Percentiles rank a stretch among this genome's conserved stretches.
Conservation (phyloP, 2,329 filamentous ascomycete species). For the Zalaria sp. region DNA sequence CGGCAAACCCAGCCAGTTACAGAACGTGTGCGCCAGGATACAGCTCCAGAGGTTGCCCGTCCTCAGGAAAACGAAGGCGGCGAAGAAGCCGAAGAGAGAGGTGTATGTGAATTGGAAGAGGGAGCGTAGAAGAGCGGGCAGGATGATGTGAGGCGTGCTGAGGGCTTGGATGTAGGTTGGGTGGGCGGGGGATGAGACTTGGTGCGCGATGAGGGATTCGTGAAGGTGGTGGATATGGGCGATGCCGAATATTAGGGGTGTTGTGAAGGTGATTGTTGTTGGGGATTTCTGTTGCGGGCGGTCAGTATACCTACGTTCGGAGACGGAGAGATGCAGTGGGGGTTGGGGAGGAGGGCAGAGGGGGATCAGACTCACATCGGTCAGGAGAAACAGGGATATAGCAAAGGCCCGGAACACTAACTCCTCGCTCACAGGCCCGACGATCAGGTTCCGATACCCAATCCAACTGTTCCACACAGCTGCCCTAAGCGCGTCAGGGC, state of each 20-base stretch:
- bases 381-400: conserved; percentile 66
- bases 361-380: conserved; percentile 34
- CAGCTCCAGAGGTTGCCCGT: conserved; percentile 69
- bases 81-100: conserved; percentile 84
- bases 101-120: conserved; percentile 82
- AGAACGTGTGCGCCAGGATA: conserved; percentile 70
- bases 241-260: conserved; percentile 80
- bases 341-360: conserved; percentile 11
- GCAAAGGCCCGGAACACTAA: conserved; percentile 82
- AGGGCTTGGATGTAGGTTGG: conserved; percentile 6
- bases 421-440: conserved; percentile 80
- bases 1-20: conserved; percentile 84
- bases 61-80: conserved; percentile 74
- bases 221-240: conserved; percentile 94
- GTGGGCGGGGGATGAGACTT: conserved; percentile 42
- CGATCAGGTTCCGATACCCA: conserved; percentile 74
- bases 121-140: conserved; percentile 46
- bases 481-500: conserved; percentile 36
- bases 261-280: conserved; percentile 55
- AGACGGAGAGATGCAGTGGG: too few relatives aligned
- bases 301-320: too few relatives aligned
- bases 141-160: conserved; percentile 21
- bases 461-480: conserved; percentile 59
- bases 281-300: conserved; percentile 11
- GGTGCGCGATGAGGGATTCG: conserved; percentile 75